Conservation (phyloP, 495 filamentous ascomycete genomes). For the Talaromyces wortmannii region DNA sequence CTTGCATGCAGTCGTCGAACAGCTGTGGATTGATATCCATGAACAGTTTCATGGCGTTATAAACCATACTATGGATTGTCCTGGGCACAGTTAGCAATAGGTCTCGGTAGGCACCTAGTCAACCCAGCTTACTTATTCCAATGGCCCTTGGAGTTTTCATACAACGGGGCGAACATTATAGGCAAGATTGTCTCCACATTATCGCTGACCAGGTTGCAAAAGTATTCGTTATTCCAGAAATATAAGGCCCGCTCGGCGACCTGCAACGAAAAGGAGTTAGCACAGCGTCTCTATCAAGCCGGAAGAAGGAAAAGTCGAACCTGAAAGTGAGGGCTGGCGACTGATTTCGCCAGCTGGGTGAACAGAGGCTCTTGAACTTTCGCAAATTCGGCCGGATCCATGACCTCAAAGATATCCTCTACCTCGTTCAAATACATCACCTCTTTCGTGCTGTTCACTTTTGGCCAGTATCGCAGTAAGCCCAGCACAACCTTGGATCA, state of each 20-base stretch:
- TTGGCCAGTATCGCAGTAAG: slow-evolving; percentile 94
- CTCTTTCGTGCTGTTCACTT: slow-evolving; percentile 98
- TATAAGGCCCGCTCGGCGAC: slow-evolving; percentile 96
- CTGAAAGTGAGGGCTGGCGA: slow-evolving; percentile 98
- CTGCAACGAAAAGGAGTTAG: slow-evolving; percentile 26
- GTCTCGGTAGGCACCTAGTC: background rate
- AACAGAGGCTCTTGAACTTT: slow-evolving; percentile 98
- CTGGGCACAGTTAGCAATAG: slow-evolving; percentile 36
- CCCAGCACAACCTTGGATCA: slow-evolving; percentile 76
- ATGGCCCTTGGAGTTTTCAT: slow-evolving; percentile 98
- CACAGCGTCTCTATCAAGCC: background rate
- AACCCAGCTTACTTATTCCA: slow-evolving; percentile 78
- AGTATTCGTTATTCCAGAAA: slow-evolving; percentile 99
- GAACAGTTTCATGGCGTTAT: slow-evolving; percentile 99
- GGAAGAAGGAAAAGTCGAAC: slow-evolving; percentile 25
- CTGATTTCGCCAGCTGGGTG: slow-evolving; percentile 93
- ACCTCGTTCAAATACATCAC: slow-evolving; percentile 99
- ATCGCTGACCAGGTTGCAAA: slow-evolving; percentile 98
- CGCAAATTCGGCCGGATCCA: slow-evolving; percentile 97
- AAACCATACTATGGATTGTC: slow-evolving; percentile 99
- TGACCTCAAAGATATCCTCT: slow-evolving; percentile 99
- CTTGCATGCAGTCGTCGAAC: slow-evolving; percentile 96
- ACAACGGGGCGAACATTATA: slow-evolving; percentile 98
- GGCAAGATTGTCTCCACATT: slow-evolving; percentile 97
- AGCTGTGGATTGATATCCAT: slow-evolving; percentile 99